Conservation (phyloP, 1,284 basidiomycete species). For the Sutorius eximius region DNA sequence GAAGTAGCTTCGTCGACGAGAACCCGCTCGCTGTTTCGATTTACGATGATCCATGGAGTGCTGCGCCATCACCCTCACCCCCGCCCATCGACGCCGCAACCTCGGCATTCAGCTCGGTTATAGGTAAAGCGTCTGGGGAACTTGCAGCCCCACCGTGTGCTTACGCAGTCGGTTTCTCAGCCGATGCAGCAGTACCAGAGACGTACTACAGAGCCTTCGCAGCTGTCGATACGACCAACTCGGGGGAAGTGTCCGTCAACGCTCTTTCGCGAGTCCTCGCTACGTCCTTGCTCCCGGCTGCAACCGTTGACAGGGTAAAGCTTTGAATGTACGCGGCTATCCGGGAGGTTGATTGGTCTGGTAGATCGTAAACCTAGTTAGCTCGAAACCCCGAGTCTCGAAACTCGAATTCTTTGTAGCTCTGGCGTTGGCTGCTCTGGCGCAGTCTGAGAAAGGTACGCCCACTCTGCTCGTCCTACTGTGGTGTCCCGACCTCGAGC, state of each 20-base stretch:
- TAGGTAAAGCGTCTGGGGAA: conserved; percentile 46
- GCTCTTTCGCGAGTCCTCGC: conserved; percentile 75
- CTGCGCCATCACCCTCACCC: conserved; percentile 73
- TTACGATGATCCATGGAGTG: conserved; percentile 88
- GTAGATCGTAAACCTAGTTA: conserved; percentile 83
- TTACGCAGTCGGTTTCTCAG: conserved; percentile 37
- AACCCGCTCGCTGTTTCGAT: conserved; percentile 74
- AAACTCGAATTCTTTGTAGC: conserved; percentile 88
- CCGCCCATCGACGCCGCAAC: conserved; percentile 51
- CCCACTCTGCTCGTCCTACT: conserved; percentile 3
- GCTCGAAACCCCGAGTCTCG: conserved; percentile 72
- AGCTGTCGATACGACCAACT: conserved; percentile 62
- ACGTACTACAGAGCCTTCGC: conserved; percentile 75
- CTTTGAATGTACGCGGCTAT: not conserved
- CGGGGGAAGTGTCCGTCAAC: conserved; percentile 78
- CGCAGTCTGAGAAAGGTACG: conserved; percentile 77
- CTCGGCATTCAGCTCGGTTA: conserved; percentile 65
- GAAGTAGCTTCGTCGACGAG: conserved; percentile 71
- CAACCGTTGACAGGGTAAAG: conserved; percentile 78
- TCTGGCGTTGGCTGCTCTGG: conserved; percentile 80
- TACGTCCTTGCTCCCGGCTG: conserved; percentile 75
- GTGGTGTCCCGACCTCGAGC: conserved; percentile 2
- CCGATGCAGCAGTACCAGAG: conserved; percentile 76
- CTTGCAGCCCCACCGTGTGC: not conserved
- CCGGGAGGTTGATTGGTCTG: conserved; percentile 12